Conservation (phyloP, 2,329 filamentous ascomycete genomes). For the Fusarium mundagurra region DNA sequence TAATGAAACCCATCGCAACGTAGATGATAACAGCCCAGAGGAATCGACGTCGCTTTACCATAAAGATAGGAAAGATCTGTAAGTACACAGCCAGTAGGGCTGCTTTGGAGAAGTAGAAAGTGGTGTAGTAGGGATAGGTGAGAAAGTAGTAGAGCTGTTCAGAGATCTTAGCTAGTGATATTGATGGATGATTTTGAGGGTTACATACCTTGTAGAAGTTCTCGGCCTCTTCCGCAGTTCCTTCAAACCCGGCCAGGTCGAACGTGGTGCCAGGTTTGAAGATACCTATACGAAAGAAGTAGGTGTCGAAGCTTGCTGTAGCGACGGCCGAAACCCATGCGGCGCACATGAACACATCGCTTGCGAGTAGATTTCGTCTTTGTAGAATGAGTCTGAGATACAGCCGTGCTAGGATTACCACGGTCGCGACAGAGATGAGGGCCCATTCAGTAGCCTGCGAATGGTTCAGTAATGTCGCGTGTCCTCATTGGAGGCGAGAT, state of each 20-base stretch:
- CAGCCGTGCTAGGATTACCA: constrained; percentile 7
- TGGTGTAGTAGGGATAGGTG: not conserved
- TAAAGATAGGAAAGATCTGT: constrained; percentile 15
- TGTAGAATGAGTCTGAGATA: constrained; percentile 9
- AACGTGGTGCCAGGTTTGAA: not conserved
- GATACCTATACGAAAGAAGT: not conserved
- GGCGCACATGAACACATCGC: constrained; percentile 15
- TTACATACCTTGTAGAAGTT: not conserved
- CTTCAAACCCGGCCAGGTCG: not conserved
- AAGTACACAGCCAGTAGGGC: constrained; percentile 14
- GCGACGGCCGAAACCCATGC: not conserved
- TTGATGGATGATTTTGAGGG: accelerated
- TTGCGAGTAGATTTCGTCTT: not conserved
- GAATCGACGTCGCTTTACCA: constrained; percentile 17
- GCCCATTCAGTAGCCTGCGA: constrained; percentile 6
- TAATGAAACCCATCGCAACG: not conserved
- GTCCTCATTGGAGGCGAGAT: accelerated
- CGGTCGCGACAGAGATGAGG: not conserved
- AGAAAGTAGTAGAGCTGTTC: not conserved
- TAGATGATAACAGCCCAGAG: constrained; percentile 18
- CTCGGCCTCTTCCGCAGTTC: not conserved
- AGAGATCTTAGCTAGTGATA: not conserved
- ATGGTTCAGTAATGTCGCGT: not conserved
- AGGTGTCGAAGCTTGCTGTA: not conserved
- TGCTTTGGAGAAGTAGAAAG: constrained; percentile 16